Evolutionary conservation across 2,329 filamentous ascomycete species (phyloP).

Genomic region (Fusarium udum): DNA sequence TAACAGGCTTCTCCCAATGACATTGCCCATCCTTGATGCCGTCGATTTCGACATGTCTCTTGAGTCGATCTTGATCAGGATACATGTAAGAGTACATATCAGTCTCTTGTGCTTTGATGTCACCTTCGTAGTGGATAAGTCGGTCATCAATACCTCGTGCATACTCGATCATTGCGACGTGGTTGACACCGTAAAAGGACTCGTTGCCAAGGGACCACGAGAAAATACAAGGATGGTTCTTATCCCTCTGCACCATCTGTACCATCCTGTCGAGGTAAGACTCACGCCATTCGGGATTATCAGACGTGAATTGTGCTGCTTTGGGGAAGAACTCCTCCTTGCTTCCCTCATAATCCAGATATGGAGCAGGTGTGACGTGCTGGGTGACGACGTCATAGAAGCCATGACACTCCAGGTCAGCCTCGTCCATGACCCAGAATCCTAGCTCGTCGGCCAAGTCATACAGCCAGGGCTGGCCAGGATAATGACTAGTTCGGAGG

Average conservation of each 20-base stretch:
- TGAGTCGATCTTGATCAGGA: conserved; percentile 1
- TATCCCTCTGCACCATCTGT: conserved; percentile 8
- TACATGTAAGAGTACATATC: conserved; percentile 23
- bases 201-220: conserved; percentile 12
- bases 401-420: conserved; percentile 3
- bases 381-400: conserved; percentile 18
- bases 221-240: conserved; percentile 16
- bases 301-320: conserved; percentile 8
- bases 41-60: conserved; percentile 4
- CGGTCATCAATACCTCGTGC: conserved; percentile 2
- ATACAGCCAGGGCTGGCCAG: conserved; percentile 2
- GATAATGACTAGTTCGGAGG: conserved; percentile 5
- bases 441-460: conserved; percentile 8
- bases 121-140: conserved; percentile 13
- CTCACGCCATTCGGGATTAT: background rate
- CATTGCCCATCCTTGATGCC: background rate
- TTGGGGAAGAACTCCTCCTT: conserved; percentile 18
- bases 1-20: conserved; percentile 10
- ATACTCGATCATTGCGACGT: conserved; percentile 13
- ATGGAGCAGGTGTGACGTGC: background rate
- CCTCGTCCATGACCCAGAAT: conserved; percentile 21
- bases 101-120: conserved; percentile 14
- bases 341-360: conserved; percentile 14
- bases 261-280: conserved; percentile 12
- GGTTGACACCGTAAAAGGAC: conserved; percentile 7